Conservation (phyloP, 2,329 filamentous ascomycete genomes). For the Fusarium equiseti region DNA sequence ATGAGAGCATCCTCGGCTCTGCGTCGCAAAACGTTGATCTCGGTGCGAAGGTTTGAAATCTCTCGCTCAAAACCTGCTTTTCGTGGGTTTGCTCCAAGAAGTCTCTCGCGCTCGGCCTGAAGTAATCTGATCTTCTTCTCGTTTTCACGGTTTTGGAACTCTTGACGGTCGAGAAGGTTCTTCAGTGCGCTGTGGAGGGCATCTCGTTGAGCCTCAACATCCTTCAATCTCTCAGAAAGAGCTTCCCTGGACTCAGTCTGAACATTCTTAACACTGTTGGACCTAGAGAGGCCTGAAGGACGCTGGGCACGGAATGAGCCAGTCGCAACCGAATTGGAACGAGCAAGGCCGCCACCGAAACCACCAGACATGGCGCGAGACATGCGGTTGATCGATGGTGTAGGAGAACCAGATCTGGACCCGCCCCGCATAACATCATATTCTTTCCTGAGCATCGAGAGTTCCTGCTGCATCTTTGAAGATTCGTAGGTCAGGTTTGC, state of each 20-base stretch:
- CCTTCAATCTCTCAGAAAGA: slow-evolving; percentile 84
- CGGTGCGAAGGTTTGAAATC: slow-evolving; percentile 81
- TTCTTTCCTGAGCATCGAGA: slow-evolving; percentile 76
- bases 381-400: slow-evolving; percentile 44
- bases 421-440: slow-evolving; percentile 69
- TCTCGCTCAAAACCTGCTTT: slow-evolving; percentile 87
- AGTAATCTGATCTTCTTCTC: slow-evolving; percentile 82
- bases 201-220: slow-evolving; percentile 93
- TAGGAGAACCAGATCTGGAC: slow-evolving; percentile 37
- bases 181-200: slow-evolving; percentile 89
- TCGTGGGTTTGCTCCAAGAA: slow-evolving; percentile 75
- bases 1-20: slow-evolving; percentile 94
- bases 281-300: slow-evolving; percentile 65
- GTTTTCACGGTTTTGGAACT: slow-evolving; percentile 85
- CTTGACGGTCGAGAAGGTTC: slow-evolving; percentile 86
- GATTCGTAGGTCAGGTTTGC: slow-evolving; percentile 83
- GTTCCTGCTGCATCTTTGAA: slow-evolving; percentile 87
- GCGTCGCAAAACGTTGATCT: slow-evolving; percentile 85
- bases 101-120: slow-evolving; percentile 81
- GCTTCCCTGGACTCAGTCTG: slow-evolving; percentile 73
- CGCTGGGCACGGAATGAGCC: slow-evolving; percentile 57
- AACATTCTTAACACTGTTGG: slow-evolving; percentile 66
- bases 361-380: slow-evolving; percentile 57
- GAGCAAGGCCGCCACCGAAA: slow-evolving; percentile 68
- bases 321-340: slow-evolving; percentile 77